Evolutionary conservation across 2,329 filamentous ascomycete genomes (phyloP).

Genomic region (Sporothrix luriei): DNA sequence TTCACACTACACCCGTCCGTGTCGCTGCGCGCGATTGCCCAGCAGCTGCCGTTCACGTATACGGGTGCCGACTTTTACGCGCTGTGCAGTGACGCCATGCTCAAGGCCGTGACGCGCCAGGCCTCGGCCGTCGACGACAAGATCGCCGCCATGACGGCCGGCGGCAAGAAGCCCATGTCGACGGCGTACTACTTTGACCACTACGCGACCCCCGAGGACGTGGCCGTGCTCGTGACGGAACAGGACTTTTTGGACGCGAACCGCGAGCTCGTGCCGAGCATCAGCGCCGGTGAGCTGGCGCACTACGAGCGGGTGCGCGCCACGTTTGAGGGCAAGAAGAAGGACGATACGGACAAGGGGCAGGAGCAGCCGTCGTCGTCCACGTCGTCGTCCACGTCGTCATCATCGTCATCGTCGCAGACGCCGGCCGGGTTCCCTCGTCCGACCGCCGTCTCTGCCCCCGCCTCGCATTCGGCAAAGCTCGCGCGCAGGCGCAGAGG

Average conservation of each 20-base stretch:
- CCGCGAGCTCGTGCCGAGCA: conserved; percentile 84
- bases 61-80: conserved; percentile 98
- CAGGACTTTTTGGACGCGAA: conserved; percentile 83
- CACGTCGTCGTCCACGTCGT: neutral
- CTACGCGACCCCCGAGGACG: conserved; percentile 76
- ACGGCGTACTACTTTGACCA: conserved; percentile 98
- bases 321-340: conserved; percentile 71
- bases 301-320: conserved; percentile 86
- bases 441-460: neutral
- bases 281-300: conserved; percentile 85
- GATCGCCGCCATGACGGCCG: conserved; percentile 67
- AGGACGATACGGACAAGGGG: conserved; percentile 44
- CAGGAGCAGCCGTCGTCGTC: conserved; percentile 43
- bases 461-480: conserved; percentile 14
- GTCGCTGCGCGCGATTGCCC: conserved; percentile 73
- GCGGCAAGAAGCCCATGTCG: conserved; percentile 59
- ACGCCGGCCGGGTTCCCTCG: conserved; percentile 28
- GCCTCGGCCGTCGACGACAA: conserved; percentile 81
- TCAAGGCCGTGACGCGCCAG: conserved; percentile 94
- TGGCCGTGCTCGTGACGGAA: conserved; percentile 84
- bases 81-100: conserved; percentile 95
- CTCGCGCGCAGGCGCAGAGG: conserved; percentile 39
- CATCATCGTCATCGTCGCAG: conserved; percentile 18
- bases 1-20: conserved; percentile 82
- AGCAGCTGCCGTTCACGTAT: conserved; percentile 87